phyloP scores from a whole-genome alignment of 441 rosid species.

The Cnidoscolus chayamansa region DNA sequence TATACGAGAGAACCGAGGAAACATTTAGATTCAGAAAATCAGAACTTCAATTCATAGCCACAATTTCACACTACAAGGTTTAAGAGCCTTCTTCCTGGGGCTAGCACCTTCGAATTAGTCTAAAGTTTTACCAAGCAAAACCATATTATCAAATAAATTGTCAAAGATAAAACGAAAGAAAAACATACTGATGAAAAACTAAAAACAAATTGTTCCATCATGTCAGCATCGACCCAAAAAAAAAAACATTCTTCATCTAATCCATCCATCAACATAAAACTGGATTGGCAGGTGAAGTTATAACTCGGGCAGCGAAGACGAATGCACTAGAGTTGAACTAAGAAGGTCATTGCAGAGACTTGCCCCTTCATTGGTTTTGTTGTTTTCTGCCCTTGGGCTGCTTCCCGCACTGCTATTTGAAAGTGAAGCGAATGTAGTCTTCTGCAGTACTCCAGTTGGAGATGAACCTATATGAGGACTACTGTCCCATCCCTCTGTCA shows the following conservation, averaged over 20 bases:
- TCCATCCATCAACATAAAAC: neutral
- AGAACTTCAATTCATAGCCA: neutral
- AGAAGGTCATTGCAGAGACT: constrained; percentile 31
- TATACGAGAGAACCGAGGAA: too few species aligned
- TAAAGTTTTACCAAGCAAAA: neutral
- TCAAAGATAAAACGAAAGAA: constrained; percentile 3
- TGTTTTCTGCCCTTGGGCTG: constrained; percentile 58
- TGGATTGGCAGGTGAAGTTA: constrained; percentile 15
- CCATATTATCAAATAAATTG: constrained; percentile 11
- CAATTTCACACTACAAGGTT: neutral
- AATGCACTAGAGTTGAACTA: constrained; percentile 28
- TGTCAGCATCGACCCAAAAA: constrained; percentile 17
- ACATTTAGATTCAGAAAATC: neutral
- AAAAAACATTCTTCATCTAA: neutral
- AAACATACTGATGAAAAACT: neutral
- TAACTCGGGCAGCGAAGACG: constrained; percentile 30
- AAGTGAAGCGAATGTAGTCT: constrained; percentile 34
- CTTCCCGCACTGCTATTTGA: constrained; percentile 55
- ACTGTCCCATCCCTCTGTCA: constrained; percentile 44
- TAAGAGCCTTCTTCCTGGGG: neutral
- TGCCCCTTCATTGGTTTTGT: constrained; percentile 37
- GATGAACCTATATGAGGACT: constrained; percentile 56
- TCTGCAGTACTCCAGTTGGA: constrained; percentile 72
- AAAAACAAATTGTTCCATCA: neutral
- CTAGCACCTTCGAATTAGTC: neutral